These are phyloP conservation scores for Coix lacrymajobi DNA, from an alignment of 176 grass and related monocot species.

Conservation along the genomic window DNA sequence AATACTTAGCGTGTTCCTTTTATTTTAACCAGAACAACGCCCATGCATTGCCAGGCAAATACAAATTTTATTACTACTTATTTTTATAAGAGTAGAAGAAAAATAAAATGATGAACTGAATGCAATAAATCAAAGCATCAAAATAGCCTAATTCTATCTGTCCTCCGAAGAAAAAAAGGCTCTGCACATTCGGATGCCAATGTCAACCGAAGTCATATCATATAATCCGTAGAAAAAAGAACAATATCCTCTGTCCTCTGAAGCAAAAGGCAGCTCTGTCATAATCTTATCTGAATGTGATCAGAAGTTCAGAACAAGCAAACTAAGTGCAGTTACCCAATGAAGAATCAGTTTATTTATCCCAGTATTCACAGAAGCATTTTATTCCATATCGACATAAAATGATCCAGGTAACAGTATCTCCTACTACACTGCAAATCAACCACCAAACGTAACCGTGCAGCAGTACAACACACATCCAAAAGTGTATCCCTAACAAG, in stretches of 20 bases:
- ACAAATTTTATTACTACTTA: neutral
- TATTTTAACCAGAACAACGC: neutral
- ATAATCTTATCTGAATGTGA: neutral
- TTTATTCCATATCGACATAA: slow-evolving; percentile 27
- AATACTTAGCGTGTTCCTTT: neutral
- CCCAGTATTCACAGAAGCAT: slow-evolving; percentile 6
- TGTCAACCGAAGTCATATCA: neutral
- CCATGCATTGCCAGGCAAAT: neutral
- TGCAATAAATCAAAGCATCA: neutral
- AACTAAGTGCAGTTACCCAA: neutral
- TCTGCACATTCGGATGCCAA: neutral
- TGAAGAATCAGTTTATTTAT: slow-evolving; percentile 4
- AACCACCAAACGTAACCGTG: neutral
- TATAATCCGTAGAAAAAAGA: neutral
- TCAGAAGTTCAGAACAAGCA: neutral
- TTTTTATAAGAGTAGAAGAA: neutral
- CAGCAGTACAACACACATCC: neutral
- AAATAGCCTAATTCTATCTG: neutral
- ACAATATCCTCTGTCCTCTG: neutral
- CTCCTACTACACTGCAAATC: neutral
- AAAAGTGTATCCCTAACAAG: slow-evolving; percentile 17
- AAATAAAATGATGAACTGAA: neutral
- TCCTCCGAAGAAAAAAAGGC: neutral
- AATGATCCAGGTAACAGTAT: neutral
- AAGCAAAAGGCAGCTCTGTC: neutral